Evolutionary conservation across 805 yeast species (phyloP), one percentile per base, ranked within the genome.

Genomic region (Cyberlindnera euphorbiiphila): DNA sequence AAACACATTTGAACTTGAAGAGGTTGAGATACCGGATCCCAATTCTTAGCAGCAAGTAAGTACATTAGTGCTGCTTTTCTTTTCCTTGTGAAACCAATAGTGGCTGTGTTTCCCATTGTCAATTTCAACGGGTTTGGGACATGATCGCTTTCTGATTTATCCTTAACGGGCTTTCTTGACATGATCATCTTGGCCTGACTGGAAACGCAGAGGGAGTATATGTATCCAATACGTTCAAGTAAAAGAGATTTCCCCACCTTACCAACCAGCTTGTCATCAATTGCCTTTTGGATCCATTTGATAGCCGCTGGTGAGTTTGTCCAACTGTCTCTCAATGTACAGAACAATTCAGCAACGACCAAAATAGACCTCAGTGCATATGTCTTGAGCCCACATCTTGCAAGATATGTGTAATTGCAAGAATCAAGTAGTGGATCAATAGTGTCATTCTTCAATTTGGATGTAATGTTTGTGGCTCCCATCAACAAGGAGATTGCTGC

Each of bases 1-100:
- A 63, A 32, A 29, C 65, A 61, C 21, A 54, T 23, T 30, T 47
- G 43, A 2, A 60, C 60, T 41, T 64, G 62, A 6, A 41, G 6
- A 3, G 59, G 56, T 9, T 48, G 50, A 3, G 47, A 42, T 11
- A 48, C 51, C 1, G 53, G 51, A 25, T 70, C 69, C 83, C 95
- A 78, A 53, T 83, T 85, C 39, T 74, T 74, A 6, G 87, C 81
- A 0, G 96, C 80, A 19, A 88, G 56, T 19, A 88, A 56, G 47
- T 72, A 71, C 86, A 95, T 88, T 20, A 89, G 67, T 0, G 85
- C 76, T 1, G 88, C 76, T 54, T 87, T 87, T 37, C 97, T 70
- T 35, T 61, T 61, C 41, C 95, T 66, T 3, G 83, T 74, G 15
- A 76, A 57, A 0, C 91, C 80, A 25, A 71, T 55, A 0, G 68